These are phyloP conservation scores for Dryas integrifolia DNA, from an alignment of 331 rosid genomes.

Conservation along the genomic window DNA sequence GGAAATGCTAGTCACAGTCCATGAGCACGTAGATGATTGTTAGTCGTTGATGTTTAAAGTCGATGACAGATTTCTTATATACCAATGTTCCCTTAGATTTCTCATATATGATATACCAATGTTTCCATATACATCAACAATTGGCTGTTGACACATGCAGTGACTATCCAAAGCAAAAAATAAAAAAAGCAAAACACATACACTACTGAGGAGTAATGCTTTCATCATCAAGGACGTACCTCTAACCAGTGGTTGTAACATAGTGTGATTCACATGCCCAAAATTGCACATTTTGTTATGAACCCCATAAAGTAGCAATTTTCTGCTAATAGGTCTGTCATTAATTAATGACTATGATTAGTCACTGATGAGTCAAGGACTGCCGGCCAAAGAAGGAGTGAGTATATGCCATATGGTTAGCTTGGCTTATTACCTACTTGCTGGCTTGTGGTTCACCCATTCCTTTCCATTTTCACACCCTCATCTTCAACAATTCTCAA, in stretches of 20 bases:
- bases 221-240: too few species aligned
- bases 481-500: background rate
- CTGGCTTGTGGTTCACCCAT: constrained; percentile 12
- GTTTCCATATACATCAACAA: too few species aligned
- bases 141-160: too few species aligned
- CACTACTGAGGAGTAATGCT: too few species aligned
- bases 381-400: background rate
- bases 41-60: too few species aligned
- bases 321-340: background rate
- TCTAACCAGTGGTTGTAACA: background rate
- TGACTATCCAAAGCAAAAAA: too few species aligned
- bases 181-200: too few species aligned
- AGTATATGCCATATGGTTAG: background rate
- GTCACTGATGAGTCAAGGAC: background rate
- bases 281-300: background rate
- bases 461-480: background rate
- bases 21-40: too few species aligned
- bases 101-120: too few species aligned
- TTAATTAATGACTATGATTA: background rate
- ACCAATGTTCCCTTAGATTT: too few species aligned
- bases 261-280: background rate
- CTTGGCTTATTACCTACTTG: background rate
- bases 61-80: too few species aligned
- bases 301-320: background rate
- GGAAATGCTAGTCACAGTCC: too few species aligned